phyloP scores from a whole-genome alignment of 73 alveolate species.

The Symbiodinium pilosum region DNA sequence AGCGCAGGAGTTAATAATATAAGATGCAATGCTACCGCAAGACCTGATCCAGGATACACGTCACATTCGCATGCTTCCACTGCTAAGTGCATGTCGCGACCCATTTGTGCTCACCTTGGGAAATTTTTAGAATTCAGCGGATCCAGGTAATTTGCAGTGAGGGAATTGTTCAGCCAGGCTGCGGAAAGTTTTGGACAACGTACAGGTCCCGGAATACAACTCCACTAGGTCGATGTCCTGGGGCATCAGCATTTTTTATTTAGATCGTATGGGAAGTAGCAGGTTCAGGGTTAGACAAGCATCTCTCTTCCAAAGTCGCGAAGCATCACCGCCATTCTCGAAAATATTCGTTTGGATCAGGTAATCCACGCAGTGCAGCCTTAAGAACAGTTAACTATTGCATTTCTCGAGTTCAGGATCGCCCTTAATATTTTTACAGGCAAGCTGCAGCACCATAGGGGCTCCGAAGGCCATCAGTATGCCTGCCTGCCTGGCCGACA shows the following conservation, averaged over 20 bases:
- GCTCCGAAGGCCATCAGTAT: background rate
- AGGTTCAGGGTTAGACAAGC: background rate
- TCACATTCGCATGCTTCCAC: too few relatives aligned
- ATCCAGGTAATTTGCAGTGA: too few relatives aligned
- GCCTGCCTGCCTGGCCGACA: background rate
- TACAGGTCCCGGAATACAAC: background rate
- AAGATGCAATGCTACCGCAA: background rate
- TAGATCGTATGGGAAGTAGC: too few relatives aligned
- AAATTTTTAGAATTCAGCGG: too few relatives aligned
- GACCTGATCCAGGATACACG: too few relatives aligned
- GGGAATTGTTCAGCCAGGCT: background rate
- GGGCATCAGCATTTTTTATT: too few relatives aligned
- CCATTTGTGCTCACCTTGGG: too few relatives aligned
- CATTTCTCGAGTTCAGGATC: too few relatives aligned
- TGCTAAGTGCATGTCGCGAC: too few relatives aligned
- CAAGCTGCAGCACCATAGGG: background rate
- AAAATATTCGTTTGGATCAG: background rate
- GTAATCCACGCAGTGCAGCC: background rate
- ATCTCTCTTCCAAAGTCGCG: background rate
- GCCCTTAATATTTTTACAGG: background rate
- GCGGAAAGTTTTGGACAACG: background rate
- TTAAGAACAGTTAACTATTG: too few relatives aligned
- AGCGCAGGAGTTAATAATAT: background rate
- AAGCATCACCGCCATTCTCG: background rate
- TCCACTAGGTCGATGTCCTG: background rate